phyloP scores from a whole-genome alignment of 805 yeast species.

The Spathaspora sp. region DNA sequence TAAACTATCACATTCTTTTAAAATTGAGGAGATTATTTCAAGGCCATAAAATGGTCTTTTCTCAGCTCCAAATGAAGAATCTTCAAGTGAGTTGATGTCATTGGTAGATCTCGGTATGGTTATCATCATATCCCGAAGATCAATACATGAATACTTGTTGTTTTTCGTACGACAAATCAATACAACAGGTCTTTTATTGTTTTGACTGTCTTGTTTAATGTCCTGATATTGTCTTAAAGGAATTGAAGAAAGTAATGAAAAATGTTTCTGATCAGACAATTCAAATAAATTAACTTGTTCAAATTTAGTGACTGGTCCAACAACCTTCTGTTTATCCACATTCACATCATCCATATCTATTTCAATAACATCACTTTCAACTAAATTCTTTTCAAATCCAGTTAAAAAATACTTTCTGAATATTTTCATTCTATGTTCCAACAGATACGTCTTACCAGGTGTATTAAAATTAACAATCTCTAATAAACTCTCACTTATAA shows the following conservation, averaged over 20 bases:
- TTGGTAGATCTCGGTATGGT: conserved; percentile 50
- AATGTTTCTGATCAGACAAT: not conserved
- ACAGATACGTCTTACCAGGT: conserved; percentile 47
- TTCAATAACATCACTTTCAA: not conserved
- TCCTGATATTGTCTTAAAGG: not conserved
- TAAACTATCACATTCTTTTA: conserved; percentile 47
- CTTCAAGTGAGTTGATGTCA: conserved; percentile 32
- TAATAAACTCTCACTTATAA: conserved; percentile 55
- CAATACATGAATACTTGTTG: conserved; percentile 35
- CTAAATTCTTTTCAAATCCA: conserved; percentile 48
- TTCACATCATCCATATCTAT: not conserved
- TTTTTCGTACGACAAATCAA: not conserved
- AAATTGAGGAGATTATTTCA: conserved; percentile 33
- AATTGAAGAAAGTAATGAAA: conserved; percentile 1
- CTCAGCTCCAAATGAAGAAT: conserved; percentile 56
- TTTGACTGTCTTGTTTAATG: not conserved
- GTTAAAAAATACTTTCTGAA: conserved; percentile 47
- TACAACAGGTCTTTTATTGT: not conserved
- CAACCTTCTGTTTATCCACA: not conserved
- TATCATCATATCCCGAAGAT: conserved; percentile 32
- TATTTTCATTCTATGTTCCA: conserved; percentile 54
- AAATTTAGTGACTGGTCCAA: not conserved
- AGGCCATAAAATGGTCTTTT: conserved; percentile 47
- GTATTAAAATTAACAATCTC: conserved; percentile 51
- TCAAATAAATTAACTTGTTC: not conserved